Evolutionary conservation across 345 rosid species (phyloP).

Genomic region (Populus nigra): DNA sequence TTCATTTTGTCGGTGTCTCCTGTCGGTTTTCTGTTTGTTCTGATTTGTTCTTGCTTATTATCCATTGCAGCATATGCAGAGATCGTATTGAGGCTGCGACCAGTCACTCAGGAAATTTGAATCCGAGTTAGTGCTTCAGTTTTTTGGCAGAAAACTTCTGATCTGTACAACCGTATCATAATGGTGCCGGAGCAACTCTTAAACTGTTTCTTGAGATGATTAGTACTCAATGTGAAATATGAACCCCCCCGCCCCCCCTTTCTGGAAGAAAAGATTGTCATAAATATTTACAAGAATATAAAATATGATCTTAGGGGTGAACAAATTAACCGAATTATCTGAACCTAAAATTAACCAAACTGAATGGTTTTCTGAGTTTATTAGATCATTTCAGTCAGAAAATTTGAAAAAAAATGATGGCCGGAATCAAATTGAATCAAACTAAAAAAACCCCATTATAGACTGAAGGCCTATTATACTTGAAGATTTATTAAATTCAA

Average conservation of each 20-base stretch:
- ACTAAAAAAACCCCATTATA: no score
- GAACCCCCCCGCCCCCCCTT: background rate
- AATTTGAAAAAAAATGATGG: no score
- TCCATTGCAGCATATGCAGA: constrained; percentile 77
- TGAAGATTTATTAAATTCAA: no score
- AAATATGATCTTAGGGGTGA: background rate
- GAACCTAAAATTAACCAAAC: no score
- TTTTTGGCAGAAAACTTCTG: background rate
- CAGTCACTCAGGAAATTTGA: constrained; percentile 57
- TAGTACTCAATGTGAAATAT: background rate
- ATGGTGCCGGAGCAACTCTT: background rate
- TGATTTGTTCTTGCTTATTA: constrained; percentile 6
- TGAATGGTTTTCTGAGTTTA: no score
- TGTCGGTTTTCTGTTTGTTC: background rate
- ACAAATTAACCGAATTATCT: no score
- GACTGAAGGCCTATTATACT: no score
- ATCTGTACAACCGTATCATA: background rate
- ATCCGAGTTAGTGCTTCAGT: constrained; percentile 21
- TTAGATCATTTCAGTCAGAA: no score
- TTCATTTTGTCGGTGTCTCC: background rate
- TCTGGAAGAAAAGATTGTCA: background rate
- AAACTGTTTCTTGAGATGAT: background rate
- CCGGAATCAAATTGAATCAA: no score
- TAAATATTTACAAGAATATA: background rate
- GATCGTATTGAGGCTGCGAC: constrained; percentile 67